phyloP scores from a whole-genome alignment of 352 stramenopile genomes.

The Pythium rhizo-oryzae region DNA sequence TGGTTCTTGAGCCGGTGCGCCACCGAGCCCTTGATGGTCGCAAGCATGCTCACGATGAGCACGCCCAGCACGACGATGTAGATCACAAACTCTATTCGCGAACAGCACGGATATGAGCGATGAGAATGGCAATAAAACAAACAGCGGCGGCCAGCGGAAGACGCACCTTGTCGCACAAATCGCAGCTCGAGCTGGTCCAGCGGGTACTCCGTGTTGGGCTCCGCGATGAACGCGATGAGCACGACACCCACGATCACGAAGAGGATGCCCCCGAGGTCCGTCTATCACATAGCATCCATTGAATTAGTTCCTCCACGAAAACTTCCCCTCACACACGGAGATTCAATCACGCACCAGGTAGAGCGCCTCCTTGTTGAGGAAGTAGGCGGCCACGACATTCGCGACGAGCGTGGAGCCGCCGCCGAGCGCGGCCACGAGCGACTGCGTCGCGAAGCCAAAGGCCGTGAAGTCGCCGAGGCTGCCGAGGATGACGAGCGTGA shows the following conservation, averaged over 20 bases:
- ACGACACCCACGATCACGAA: slow-evolving; percentile 90
- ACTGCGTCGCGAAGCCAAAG: slow-evolving; percentile 91
- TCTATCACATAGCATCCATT: slow-evolving; percentile 30
- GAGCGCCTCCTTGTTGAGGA: slow-evolving; percentile 79
- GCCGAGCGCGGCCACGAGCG: slow-evolving; percentile 85
- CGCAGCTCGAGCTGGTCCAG: slow-evolving; percentile 82
- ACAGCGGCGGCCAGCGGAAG: not conserved
- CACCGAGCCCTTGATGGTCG: too few species aligned
- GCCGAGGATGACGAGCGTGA: slow-evolving; percentile 77
- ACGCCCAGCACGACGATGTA: too few species aligned
- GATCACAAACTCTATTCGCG: too few species aligned
- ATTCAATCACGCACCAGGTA: slow-evolving; percentile 60
- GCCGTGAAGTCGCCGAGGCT: slow-evolving; percentile 89
- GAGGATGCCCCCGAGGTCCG: slow-evolving; percentile 79
- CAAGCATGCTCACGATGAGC: too few species aligned
- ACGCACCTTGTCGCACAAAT: slow-evolving; percentile 72
- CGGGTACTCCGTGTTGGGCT: slow-evolving; percentile 86
- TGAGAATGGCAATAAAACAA: not conserved
- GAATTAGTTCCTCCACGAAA: not conserved
- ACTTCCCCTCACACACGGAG: not conserved
- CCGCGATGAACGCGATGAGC: slow-evolving; percentile 84
- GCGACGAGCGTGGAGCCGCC: slow-evolving; percentile 85
- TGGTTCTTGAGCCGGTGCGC: too few species aligned
- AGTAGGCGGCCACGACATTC: slow-evolving; percentile 88
- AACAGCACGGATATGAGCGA: too few species aligned